A percentile compares a stretch with the other conserved stretches of the same genome.
These are phyloP conservation scores for Melocanna baccifera DNA, from an alignment of 176 grass and related monocot genomes.

Conservation along the genomic window DNA sequence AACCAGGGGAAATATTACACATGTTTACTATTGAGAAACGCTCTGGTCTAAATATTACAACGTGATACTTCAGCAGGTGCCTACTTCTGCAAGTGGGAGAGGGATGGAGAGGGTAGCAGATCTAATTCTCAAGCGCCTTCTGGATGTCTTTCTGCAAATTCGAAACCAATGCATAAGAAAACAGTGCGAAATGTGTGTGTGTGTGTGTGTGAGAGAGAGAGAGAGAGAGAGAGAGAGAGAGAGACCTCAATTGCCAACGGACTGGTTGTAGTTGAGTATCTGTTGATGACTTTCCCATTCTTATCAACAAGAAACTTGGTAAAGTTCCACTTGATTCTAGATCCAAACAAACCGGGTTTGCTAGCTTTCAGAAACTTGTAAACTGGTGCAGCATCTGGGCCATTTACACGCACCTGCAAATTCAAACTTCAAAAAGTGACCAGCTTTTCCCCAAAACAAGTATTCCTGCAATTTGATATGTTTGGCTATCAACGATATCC, in stretches of 20 bases:
- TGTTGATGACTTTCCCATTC: slow-evolving; percentile 72
- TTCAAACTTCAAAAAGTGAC: background rate
- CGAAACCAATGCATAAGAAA: slow-evolving; percentile 26
- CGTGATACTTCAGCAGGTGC: background rate
- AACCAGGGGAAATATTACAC: background rate
- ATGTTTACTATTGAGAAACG: background rate
- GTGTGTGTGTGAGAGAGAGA: background rate
- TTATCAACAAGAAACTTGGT: slow-evolving; percentile 90
- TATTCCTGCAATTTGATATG: background rate
- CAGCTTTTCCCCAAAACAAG: background rate
- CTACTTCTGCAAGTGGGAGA: slow-evolving; percentile 26
- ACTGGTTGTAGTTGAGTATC: slow-evolving; percentile 54
- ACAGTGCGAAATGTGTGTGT: background rate
- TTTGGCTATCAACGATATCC: background rate
- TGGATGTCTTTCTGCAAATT: slow-evolving; percentile 71
- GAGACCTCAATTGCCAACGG: slow-evolving; percentile 71
- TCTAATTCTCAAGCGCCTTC: slow-evolving; percentile 57
- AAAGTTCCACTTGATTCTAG: slow-evolving; percentile 94
- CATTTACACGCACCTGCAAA: slow-evolving; percentile 80
- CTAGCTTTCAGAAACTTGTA: slow-evolving; percentile 92
- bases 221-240: background rate
- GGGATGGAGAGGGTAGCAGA: background rate
- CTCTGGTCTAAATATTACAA: background rate
- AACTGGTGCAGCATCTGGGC: slow-evolving; percentile 56
- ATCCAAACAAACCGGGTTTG: slow-evolving; percentile 67